phyloP scores from a whole-genome alignment of 2,329 filamentous ascomycete species.

The Cadophora sp. region DNA sequence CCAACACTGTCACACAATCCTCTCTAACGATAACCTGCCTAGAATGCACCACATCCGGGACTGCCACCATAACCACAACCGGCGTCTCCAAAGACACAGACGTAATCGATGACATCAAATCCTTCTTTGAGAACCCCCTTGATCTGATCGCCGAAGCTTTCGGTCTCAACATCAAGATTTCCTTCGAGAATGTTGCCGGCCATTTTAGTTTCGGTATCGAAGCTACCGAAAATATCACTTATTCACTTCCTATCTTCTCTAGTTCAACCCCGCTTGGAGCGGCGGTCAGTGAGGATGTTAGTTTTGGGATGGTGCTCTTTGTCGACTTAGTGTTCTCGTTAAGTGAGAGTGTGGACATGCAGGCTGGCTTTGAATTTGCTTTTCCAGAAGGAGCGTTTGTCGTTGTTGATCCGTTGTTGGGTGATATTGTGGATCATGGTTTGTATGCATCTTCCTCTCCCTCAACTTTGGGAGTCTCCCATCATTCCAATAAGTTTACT shows the following conservation, averaged over 20 bases:
- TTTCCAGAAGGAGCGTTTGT: constrained; percentile 37
- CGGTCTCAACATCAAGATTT: constrained; percentile 33
- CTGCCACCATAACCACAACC: neutral
- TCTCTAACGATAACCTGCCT: neutral
- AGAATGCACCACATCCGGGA: neutral
- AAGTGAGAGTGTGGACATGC: constrained; percentile 31
- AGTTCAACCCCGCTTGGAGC: constrained; percentile 26
- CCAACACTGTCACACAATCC: neutral
- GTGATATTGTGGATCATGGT: constrained; percentile 32
- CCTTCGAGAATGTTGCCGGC: constrained; percentile 33
- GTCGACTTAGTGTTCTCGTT: constrained; percentile 37
- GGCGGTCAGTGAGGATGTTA: constrained; percentile 32
- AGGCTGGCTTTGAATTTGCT: constrained; percentile 36
- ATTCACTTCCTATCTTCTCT: constrained; percentile 34
- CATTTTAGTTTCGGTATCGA: constrained; percentile 34
- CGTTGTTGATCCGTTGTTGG: constrained; percentile 36
- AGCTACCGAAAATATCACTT: constrained; percentile 27
- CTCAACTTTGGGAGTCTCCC: neutral
- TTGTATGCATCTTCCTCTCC: constrained; percentile 27
- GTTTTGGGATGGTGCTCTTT: constrained; percentile 32
- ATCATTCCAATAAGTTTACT: too few species aligned
- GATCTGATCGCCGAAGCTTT: constrained; percentile 29
- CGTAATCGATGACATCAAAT: neutral
- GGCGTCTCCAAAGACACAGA: neutral
- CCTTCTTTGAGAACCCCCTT: constrained; percentile 20